Base-by-base conservation (phyloP, 139 green algal genomes). In the Mesotaenium endlicherianum region DNA sequence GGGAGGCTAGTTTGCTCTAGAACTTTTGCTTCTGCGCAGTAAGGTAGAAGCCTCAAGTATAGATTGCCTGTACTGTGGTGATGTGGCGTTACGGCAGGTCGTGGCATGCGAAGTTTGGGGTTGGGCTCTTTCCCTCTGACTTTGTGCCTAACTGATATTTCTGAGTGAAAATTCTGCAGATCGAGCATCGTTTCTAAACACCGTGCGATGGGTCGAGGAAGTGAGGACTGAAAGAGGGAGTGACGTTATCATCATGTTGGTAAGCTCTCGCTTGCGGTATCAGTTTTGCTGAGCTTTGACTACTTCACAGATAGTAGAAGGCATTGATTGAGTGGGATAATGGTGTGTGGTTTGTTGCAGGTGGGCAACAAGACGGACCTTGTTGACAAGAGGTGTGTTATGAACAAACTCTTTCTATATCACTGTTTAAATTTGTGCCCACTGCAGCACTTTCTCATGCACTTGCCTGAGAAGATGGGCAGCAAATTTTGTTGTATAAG, bases 331-430 rank as follows among this genome's bases (percentile, higher is more conserved):
- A 34, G 26, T 20, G 53, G 20, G 53, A 26, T 20, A 34, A 34
- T 83, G 14, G 39, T 86, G 40, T 44, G 34, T 77, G 3, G 34
- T 14, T 38, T 70, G 16, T 70, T 70, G 71, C 71, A 80, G 71
- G 78, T 99, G 14, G 96, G 96, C 58, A 99, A 99, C 91, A 99
- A 99, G 88, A 98, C 96, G 20, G 96, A 99, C 83, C 82, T 99
- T 60, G 92, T 97, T 31, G 96, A 98, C 84, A 97, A 97, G 86
- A 90, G 95, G 92, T 93, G 84, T 40, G 86, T 84, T 76, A 31
- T 14, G 16, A 14, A 57, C 47, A 14, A 57, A 57, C 14, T 57
- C 47, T 26, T 8, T 57, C 47, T 26, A 8, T 57, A 26, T 26
- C 14, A 57, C 14, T 57, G 8, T 26, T 57, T 14, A 57, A 57